Conservation (phyloP, 116 monocot species). For the Trichopus zeylanicus region DNA sequence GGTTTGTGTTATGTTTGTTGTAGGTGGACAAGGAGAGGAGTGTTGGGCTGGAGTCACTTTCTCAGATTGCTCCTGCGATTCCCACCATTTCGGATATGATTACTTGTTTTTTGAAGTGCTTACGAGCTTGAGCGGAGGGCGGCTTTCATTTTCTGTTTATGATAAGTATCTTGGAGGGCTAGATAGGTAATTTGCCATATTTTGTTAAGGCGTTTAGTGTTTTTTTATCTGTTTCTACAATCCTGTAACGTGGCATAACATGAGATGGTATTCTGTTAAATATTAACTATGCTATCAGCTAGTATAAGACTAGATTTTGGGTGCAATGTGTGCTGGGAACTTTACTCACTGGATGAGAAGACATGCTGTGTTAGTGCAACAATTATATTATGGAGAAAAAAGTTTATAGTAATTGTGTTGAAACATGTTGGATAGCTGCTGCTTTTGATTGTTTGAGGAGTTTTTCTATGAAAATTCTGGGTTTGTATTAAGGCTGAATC, state of each 20-base stretch:
- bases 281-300: neutral
- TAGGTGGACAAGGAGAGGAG: slow-evolving; percentile 65
- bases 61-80: slow-evolving; percentile 82
- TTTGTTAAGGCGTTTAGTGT: neutral
- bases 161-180: slow-evolving; percentile 83
- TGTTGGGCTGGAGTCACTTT: slow-evolving; percentile 84
- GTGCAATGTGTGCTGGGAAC: no score
- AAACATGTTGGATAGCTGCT: no score
- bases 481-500: no score
- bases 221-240: neutral
- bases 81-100: slow-evolving; percentile 89
- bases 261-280: neutral
- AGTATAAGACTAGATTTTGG: neutral
- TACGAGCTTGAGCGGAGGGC: slow-evolving; percentile 47
- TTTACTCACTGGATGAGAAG: no score
- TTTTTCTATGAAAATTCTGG: no score
- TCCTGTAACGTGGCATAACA: neutral
- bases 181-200: slow-evolving; percentile 52
- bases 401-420: no score
- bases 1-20: neutral
- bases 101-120: slow-evolving; percentile 82
- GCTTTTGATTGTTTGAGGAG: no score
- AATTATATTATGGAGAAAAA: no score
- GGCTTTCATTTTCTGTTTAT: slow-evolving; percentile 65
- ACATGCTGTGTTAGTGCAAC: no score